Percentiles rank a stretch among this genome's conserved stretches.
Evolutionary conservation across 2,329 filamentous ascomycete genomes (phyloP).

Genomic region (Elsinoe ampelina): DNA sequence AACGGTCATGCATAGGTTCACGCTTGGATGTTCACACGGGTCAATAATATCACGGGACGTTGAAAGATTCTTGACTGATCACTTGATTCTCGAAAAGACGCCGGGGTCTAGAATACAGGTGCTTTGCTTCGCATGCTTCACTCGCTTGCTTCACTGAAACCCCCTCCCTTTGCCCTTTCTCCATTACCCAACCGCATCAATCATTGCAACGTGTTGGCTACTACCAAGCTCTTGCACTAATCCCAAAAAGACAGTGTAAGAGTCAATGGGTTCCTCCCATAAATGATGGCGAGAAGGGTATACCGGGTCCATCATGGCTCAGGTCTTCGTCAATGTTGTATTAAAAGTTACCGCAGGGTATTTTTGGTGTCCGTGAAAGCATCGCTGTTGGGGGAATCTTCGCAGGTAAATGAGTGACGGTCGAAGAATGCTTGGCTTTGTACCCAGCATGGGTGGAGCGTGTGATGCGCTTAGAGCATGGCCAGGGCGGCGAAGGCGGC

Average conservation of each 20-base stretch:
- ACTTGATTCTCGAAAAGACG: background rate
- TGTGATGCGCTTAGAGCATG: constrained; percentile 17
- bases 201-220: background rate
- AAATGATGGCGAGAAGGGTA: constrained; percentile 3
- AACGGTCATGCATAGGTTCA: background rate
- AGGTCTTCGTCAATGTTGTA: background rate
- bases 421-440: background rate
- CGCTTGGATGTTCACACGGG: background rate
- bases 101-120: background rate
- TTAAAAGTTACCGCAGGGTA: constrained; percentile 9
- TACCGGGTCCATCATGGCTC: background rate
- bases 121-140: background rate
- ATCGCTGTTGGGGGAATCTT: constrained; percentile 11
- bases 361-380: constrained; percentile 4
- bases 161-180: background rate
- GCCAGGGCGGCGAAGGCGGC: constrained; percentile 36
- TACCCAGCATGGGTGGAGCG: background rate
- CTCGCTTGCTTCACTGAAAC: no score
- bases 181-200: constrained; percentile 5
- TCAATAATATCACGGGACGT: background rate
- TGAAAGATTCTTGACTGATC: background rate
- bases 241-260: no score
- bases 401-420: constrained; percentile 11
- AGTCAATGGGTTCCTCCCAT: background rate
- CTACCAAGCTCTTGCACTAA: background rate